Base-by-base conservation (phyloP, 345 rosid species). In the Kandelia obovata region DNA sequence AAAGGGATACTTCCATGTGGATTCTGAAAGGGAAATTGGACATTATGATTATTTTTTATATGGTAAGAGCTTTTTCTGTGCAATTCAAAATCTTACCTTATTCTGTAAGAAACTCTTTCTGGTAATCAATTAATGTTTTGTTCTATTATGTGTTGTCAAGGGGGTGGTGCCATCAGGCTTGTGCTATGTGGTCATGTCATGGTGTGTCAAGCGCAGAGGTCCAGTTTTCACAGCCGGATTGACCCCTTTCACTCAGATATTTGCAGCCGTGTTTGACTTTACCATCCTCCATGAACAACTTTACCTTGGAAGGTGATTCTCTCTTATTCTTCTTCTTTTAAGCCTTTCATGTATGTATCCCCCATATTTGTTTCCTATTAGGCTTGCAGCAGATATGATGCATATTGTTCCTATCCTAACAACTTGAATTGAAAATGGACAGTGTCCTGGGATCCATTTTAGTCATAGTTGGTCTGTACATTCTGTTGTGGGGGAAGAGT, bases 201-300 rank as follows among this genome's bases (percentile, higher is more conserved):
- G 80, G 80, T 77, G 80, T 47, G 73, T 77, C 23, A 68, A 77
- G 55, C 70, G 30, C 53, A 72, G 56, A 57, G 80, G 80, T 7
- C 80, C 80, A 6, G 74, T 77, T 10, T 77, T 77, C 58, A 77
- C 80, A 9, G 58, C 77, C 1, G 77, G 73, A 16, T 72, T 77
- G 58, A 77, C 55, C 31, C 80, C 80, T 52, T 64, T 68, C 55
- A 72, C 71, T 0, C 80, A 77, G 67, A 72, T 77, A 25, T 77
- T 77, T 64, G 77, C 77, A 19, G 73, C 77, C 19, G 39, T 68
- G 39, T 68, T 77, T 39, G 80, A 72, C 8, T 52, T 68, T 64
- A 63, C 67, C 5, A 1, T 77, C 64, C 66, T 77, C 53, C 80
- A 77, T 6, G 77, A 64, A 72, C 80, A 64, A 31, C 8, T 77